Evolutionary conservation across 1,139 yeast genomes (phyloP), one percentile per base, ranked within the genome.

Genomic region (Blastobotrys malaysiensis): DNA sequence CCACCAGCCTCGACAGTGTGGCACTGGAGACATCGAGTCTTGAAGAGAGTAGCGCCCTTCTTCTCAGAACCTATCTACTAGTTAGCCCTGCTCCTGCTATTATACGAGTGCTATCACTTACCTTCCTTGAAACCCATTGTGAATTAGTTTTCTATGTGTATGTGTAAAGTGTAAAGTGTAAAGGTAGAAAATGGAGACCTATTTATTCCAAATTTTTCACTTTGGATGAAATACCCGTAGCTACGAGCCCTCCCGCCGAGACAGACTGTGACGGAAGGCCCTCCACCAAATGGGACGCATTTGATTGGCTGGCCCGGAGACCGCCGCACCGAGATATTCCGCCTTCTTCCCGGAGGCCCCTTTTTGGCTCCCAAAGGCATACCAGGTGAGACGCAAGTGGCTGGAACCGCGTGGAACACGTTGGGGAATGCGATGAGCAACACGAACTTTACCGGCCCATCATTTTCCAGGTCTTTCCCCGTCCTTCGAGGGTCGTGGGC

Each of bases 21-120:
- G 78, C 99, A 93, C 81, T 93, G 99, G 69, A 90, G 82, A 79
- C 99, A 93, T 85, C 99, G 88, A 65, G 98, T 93, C 82, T 93
- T 93, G 86, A 93, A 93, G 67, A 93, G 83, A 73, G 88, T 89
- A 65, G 98, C 97, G 81, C 99, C 99, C 80, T 93, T 93, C 83
- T 90, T 88, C 73, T 88, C 95, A 71, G 84, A 13, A 43, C 55
- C 55, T 48, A n/a, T n/a, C 9, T 20, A 2, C 48, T 14, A n/a
- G 21, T 26, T 18, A 36, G 21, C 46, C 13, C 9, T 21, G 36
- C 24, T 13, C 27, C 16, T 27, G 9, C 9, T 18, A n/a, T 21
- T 2, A 19, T 9, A 9, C 27, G 44, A 5, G 13, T 14, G 4
- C 7, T 11, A 13, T 27, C n/a, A 50, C 52, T 20, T 48, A 48